Base-by-base conservation (phyloP, 352 stramenopile species). In the Pythium monospermum region DNA sequence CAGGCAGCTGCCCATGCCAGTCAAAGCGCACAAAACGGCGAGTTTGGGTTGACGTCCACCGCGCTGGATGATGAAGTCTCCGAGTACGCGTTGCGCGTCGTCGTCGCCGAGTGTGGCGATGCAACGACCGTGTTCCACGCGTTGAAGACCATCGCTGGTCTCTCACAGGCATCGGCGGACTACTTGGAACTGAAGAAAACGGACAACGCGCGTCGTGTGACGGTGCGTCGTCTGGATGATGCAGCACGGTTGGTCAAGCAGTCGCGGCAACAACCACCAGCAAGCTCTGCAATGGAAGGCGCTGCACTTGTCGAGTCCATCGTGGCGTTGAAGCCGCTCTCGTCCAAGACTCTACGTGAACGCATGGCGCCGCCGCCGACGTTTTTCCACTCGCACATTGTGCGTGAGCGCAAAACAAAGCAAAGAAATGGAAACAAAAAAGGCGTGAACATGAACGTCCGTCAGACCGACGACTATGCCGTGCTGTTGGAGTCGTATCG, bases 401-500 rank as follows among this genome's bases (percentile, higher is more conserved):
- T 59, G 1, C 11, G 30, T 38, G 25, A 43, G 16, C 26, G 3
- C 10, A 52, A 31, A 21, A 28, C 35, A 19, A 40, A 33, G 21
- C 18, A 37, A 27, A 12, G 11, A 25, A n/a, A 41, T 21, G n/a
- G n/a, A n/a, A n/a, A n/a, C n/a, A n/a, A n/a, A n/a, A n/a, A n/a
- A n/a, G 12, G 19, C 23, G 27, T 39, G 54, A 46, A 13, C 10
- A 35, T 44, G 12, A 44, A 44, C 23, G 7, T 64, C 12, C 38
- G 33, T 16, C 23, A 11, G 22, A 49, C 21, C 18, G 30, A 18
- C 15, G 48, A 59, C 4, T 87, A 85, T 38, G 49, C 46, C 25
- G 38, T 60, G 31, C 40, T 76, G 21, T 69, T 79, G 52, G 66
- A 83, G 60, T 68, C 59, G 2, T 86, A 81, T 50, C 60, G 67